Evolutionary conservation across 306 rosid genomes (phyloP).

Genomic region (Abrus precatorius): DNA sequence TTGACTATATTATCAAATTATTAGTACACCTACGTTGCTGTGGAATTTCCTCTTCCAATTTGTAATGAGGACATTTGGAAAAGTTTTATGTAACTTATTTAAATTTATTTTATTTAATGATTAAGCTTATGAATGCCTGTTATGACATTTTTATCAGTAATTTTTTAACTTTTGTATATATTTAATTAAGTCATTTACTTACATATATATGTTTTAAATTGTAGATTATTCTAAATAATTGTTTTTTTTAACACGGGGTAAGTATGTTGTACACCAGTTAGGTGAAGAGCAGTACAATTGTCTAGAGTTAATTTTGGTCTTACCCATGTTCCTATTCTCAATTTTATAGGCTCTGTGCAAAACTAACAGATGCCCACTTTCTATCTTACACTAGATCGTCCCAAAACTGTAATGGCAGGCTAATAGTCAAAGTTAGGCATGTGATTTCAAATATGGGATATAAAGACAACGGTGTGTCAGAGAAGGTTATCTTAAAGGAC

Average conservation of each 20-base stretch:
- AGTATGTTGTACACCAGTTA: conserved; percentile 35
- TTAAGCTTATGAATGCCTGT: not conserved
- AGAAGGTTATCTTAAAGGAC: conserved; percentile 49
- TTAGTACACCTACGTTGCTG: conserved; percentile 23
- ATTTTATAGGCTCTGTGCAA: not conserved
- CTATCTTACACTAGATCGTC: conserved; percentile 37
- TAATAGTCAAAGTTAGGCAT: conserved; percentile 61
- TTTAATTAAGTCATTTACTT: too few species aligned
- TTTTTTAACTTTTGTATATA: not conserved
- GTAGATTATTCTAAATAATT: not conserved
- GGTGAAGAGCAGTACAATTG: conserved; percentile 13
- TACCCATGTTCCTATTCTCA: conserved; percentile 26
- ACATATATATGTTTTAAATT: not conserved
- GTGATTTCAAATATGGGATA: conserved; percentile 51
- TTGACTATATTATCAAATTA: conserved; percentile 41
- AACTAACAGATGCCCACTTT: conserved; percentile 39
- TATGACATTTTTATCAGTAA: not conserved
- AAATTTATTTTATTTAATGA: not conserved
- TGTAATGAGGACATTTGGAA: not conserved
- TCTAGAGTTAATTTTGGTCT: conserved; percentile 16
- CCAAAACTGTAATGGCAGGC: conserved; percentile 48
- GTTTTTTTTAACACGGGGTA: not conserved
- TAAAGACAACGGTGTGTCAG: conserved; percentile 57
- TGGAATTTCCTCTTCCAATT: conserved; percentile 35
- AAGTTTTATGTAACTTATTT: not conserved